Evolutionary conservation across 2,329 filamentous ascomycete genomes (phyloP), one percentile per base, ranked within the genome.

Genomic region (Scytalidium sp.): DNA sequence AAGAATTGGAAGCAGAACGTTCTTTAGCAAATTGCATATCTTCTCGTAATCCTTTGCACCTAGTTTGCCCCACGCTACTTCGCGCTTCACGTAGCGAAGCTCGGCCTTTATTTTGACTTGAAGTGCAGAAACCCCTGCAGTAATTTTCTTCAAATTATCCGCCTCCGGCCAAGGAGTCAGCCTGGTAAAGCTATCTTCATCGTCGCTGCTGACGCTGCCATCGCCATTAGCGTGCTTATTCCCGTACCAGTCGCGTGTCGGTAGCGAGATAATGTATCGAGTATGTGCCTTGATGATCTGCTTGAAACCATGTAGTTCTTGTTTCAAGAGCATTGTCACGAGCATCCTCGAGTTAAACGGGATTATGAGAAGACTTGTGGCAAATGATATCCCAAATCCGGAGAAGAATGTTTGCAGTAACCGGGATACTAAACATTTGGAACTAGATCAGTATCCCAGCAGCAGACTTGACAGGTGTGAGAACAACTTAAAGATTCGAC

Each of bases 41-140:
- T 19, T 51, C 21, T 19, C 40, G 29, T 45, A 44, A 21, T 52
- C 50, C 20, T 49, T 41, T 19, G 46, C 32, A 19, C 32, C 21
- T n/a, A 52, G 36, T 23, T 52, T 52, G n/a, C 50, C 36, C 46
- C 46, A 52, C 40, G 47, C 50, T n/a, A 36, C 50, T 15, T 52
- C 50, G 17, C 46, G 50, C 25, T 52, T 52, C 21, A 46, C 46
- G n/a, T 52, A 52, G 36, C 50, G 50, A 42, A 52, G 42, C 21
- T 52, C 50, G 11, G 49, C 22, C 13, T 23, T 45, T 20, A 50
- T 50, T 41, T 47, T 50, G 25, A 47, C 44, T 22, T 50, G 49
- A 3, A 47, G 17, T 19, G 43, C 41, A 11, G 41, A 17, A 15
- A 47, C 41, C 19, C 8, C 29, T 5, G 39, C 27, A 5, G 45